phyloP scores from a whole-genome alignment of 73 alveolate genomes.

The Paramecium biaurelia region DNA sequence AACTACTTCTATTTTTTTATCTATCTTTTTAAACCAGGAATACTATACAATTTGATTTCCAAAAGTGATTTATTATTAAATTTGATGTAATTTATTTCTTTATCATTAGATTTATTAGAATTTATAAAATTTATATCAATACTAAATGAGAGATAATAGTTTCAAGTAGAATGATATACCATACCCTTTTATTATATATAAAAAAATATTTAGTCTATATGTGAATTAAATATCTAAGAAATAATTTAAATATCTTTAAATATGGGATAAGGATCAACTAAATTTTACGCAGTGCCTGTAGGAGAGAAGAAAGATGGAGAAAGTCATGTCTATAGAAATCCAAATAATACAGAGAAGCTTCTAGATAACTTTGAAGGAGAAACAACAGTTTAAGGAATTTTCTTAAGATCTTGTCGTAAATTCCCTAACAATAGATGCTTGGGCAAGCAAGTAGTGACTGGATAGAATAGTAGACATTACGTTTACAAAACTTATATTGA shows the following conservation, averaged over 20 bases:
- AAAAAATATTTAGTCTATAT: not conserved
- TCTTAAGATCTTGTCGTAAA: not conserved
- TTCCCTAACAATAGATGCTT: slow-evolving; percentile 11
- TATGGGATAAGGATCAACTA: slow-evolving; percentile 33
- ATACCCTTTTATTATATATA: not conserved
- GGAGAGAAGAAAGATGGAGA: slow-evolving; percentile 78
- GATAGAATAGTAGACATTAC: not conserved
- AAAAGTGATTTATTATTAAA: too few relatives aligned
- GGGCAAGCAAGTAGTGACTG: not conserved
- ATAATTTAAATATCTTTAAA: not conserved
- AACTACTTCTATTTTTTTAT: too few relatives aligned
- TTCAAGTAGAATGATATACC: not conserved
- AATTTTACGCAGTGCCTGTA: slow-evolving; percentile 71
- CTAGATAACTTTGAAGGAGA: slow-evolving; percentile 23
- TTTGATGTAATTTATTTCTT: not conserved
- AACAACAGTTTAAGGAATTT: slow-evolving; percentile 22
- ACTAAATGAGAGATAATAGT: not conserved
- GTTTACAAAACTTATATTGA: slow-evolving; percentile 25
- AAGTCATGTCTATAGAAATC: slow-evolving; percentile 72
- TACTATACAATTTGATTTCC: too few relatives aligned
- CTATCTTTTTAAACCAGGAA: too few relatives aligned
- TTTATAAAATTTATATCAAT: not conserved
- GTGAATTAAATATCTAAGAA: not conserved
- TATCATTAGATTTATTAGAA: not conserved
- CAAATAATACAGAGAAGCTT: slow-evolving; percentile 59